Base-by-base conservation (phyloP, 768 basidiomycete genomes). In the Mycena metata region DNA sequence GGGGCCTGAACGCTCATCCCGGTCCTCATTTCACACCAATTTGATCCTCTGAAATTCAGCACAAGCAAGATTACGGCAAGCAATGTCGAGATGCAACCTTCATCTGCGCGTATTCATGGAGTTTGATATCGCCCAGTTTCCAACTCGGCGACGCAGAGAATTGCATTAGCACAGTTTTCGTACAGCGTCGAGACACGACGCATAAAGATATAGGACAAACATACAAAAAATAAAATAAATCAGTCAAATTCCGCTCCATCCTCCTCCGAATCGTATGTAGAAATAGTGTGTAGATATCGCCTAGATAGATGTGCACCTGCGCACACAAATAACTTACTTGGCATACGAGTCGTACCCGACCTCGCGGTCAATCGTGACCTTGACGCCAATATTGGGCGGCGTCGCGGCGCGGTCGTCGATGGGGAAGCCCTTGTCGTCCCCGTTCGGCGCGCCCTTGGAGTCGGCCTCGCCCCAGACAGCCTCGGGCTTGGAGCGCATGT, bases 301-400 rank as follows among this genome's bases (percentile, higher is more conserved):
- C 23, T 57, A 58, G 24, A 43, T 57, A 43, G 24, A 46, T 43
- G 17, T 24, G 54, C 54, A 8, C 41, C 24, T 12, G 15, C 23
- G 47, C 47, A 6, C 24, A 12, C 52, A 7, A 65, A n/a, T n/a
- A n/a, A n/a, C n/a, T 50, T 71, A 74, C 66, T 77, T 75, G 42
- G 74, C 60, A 64, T 76, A 78, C 41, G 69, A 61, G 59, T 87
- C 86, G 63, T 87, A 89, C 30, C 86, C 86, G 56, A 89, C 80
- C 71, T 90, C 84, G 45, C 84, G 78, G 66, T 90, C 84, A 60
- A 90, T 83, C 1, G 88, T 89, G 63, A 90, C 81, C 71, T 88
- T 89, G 41, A 90, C 87, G n/a, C 88, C 88, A 45, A 76, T 74
- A 15, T 76, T 72, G 0, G 73, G 67, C 33, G 75, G 72, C 12